These are phyloP conservation scores for Ophiostoma sp. DNA, from an alignment of 2,329 filamentous ascomycete species.

Conservation along the genomic window DNA sequence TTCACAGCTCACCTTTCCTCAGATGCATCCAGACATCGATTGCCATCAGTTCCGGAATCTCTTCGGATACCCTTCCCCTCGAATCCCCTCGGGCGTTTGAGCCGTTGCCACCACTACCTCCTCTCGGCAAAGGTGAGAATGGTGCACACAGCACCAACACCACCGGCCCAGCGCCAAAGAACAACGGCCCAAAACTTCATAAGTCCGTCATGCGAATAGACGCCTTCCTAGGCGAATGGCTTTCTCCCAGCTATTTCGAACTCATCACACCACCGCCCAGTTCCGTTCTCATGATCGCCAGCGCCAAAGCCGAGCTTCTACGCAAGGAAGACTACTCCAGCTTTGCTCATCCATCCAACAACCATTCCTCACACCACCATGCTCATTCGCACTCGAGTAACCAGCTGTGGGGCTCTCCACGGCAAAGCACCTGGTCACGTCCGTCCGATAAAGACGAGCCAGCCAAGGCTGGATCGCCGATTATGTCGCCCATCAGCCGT, in stretches of 20 bases:
- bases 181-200: constrained; percentile 33
- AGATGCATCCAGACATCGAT: constrained; percentile 90
- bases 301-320: constrained; percentile 81
- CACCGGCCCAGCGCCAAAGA: too few species aligned
- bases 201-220: constrained; percentile 73
- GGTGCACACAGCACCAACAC: neutral
- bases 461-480: neutral
- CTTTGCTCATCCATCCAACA: constrained; percentile 32
- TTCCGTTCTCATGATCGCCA: constrained; percentile 79
- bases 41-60: constrained; percentile 78
- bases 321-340: constrained; percentile 63
- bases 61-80: constrained; percentile 48
- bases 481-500: constrained; percentile 16
- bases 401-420: constrained; percentile 38
- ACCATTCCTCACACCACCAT: constrained; percentile 23
- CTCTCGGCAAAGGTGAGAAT: neutral
- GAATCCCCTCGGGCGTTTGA: constrained; percentile 17
- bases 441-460: neutral
- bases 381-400: constrained; percentile 28
- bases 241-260: constrained; percentile 89
- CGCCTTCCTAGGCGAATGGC: constrained; percentile 91
- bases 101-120: constrained; percentile 11
- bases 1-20: constrained; percentile 91
- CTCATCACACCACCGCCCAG: constrained; percentile 83
- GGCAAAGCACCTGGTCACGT: neutral